Evolutionary conservation across 768 basidiomycete genomes (phyloP).

Genomic region (Amanita muscaria): DNA sequence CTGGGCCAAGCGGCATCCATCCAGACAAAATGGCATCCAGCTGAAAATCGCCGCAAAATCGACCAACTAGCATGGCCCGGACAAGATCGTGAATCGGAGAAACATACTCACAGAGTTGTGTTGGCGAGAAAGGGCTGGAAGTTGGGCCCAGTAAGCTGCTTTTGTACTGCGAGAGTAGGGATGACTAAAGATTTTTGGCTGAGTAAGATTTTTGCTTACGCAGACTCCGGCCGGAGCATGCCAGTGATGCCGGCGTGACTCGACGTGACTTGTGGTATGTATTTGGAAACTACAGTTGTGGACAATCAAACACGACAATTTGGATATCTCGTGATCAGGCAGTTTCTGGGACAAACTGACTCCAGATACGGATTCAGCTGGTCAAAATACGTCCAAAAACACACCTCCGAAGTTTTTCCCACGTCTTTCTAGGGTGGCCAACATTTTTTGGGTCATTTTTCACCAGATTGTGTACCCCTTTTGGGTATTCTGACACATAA

Average conservation of each 20-base stretch:
- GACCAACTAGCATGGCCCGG: neutral
- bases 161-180: conserved; percentile 2
- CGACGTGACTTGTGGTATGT: no score
- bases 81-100: neutral
- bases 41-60: neutral
- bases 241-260: neutral
- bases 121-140: neutral
- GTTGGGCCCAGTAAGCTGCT: neutral
- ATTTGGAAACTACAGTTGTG: neutral
- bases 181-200: conserved; percentile 7
- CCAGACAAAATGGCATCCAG: conserved; percentile 14
- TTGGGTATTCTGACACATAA: no score
- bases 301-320: neutral
- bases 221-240: conserved; percentile 5
- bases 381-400: no score
- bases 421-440: no score
- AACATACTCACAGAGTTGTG: conserved; percentile 5
- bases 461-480: no score
- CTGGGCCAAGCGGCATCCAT: conserved; percentile 3
- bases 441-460: no score
- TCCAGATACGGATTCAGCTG: no score
- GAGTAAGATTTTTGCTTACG: conserved; percentile 7
- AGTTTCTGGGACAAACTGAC: no score
- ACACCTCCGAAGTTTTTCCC: no score
- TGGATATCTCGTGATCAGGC: no score